Base-by-base conservation (phyloP, 306 rosid genomes). In the Vigna trinervia region DNA sequence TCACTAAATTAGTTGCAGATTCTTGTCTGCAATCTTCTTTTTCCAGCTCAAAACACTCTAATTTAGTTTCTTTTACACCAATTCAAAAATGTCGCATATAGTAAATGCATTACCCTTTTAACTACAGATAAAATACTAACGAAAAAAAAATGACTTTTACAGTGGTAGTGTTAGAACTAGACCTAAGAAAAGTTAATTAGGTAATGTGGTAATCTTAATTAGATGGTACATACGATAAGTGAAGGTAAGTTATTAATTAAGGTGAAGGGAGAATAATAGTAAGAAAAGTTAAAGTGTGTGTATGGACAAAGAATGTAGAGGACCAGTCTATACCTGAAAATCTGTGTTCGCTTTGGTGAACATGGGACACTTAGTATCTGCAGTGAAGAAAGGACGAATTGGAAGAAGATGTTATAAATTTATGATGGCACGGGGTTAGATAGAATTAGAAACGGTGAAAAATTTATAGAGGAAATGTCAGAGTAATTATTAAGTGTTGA, bases 301-400 rank as follows among this genome's bases (percentile, higher is more conserved):
- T n/a, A 66, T 39, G 34, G 10, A 58, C 51, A 78, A 71, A 57
- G 26, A 41, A 41, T 41, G 46, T 36, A 23, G 67, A 56, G 73
- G 26, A 62, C 38, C 46, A 80, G 67, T 60, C 38, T 70, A 88
- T 78, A 88, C 96, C 96, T 91, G 90, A 73, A 83, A 84, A 83
- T 91, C 67, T 38, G 8, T 70, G 59, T 30, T 86, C 68, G 78
- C 85, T 71, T 77, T 82, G 39, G 69, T 77, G 71, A 80, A 69
- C 78, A 78, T 77, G 77, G 82, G 69, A 80, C 78, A 65, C 65
- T 56, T 81, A n/a, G 71, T 14, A 82, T 84, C 97, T 90, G 92
- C 86, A 80, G 69, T 59, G 51, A 17, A 62, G 64, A 51, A 38
- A 39, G 62, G 59, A 34, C 72, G 58, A 76, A 47, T 56, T 57